Evolutionary conservation across 2,329 filamentous ascomycete species (phyloP).

Genomic region (Myriosclerotinia curreyana): DNA sequence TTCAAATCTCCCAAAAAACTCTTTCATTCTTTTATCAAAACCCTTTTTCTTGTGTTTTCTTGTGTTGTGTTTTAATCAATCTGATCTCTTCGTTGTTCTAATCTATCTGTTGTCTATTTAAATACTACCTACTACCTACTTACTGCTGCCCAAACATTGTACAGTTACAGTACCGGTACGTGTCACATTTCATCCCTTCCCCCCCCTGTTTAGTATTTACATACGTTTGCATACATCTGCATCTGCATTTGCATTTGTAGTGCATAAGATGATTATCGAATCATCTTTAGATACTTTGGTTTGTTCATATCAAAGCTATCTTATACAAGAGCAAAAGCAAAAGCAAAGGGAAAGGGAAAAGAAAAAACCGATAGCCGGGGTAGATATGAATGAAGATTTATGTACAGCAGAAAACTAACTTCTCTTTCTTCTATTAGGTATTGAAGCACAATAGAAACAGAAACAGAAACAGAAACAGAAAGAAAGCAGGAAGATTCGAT

Average conservation of each 20-base stretch:
- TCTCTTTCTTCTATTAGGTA: constrained; percentile 5
- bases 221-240: constrained; percentile 1
- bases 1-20: constrained; percentile 1
- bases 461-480: no score
- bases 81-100: constrained; percentile 7
- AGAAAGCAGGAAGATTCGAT: no score
- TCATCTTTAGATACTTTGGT: constrained; percentile 1
- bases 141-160: constrained; percentile 4
- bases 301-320: background rate
- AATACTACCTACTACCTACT: no score
- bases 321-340: background rate
- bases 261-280: constrained; percentile 14
- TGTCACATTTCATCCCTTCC: constrained; percentile 6
- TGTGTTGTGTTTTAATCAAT: constrained; percentile 12
- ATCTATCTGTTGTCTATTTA: no score
- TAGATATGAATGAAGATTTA: background rate
- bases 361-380: constrained; percentile 5
- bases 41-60: no score
- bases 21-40: background rate
- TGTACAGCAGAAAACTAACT: constrained; percentile 10
- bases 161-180: constrained; percentile 13
- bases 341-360: constrained; percentile 4
- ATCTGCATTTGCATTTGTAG: background rate
- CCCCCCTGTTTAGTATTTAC: constrained; percentile 18
- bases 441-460: constrained; percentile 17